Base-by-base conservation (phyloP, 2,329 filamentous ascomycete genomes). In the Fonsecaea pedrosoi region DNA sequence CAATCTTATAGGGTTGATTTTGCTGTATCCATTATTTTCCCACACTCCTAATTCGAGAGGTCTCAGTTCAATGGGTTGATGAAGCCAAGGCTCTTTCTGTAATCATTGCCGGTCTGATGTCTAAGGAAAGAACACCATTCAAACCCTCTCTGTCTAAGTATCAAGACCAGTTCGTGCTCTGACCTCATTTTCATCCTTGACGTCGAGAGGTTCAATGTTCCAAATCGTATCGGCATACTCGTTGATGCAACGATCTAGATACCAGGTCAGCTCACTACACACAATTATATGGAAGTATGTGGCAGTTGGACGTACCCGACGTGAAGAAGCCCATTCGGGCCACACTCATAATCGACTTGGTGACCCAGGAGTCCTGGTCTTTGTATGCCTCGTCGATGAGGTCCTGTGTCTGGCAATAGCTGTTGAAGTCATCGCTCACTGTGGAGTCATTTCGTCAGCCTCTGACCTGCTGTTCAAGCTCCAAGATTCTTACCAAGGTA, bases 211-310 rank as follows among this genome's bases (percentile, higher is more conserved):
- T 83, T 98, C 94, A 45, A 97, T 84, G 76, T 98, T 98, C 95
- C 95, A 99, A 78, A 99, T 97, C 70, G 86, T 89, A 78, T 99
- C 94, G 0, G 95, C 95, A 81, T 99, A 99, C 84, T 97, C 94
- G 75, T 94, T 92, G 78, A 98, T 97, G 81, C 94, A 97, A 45
- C 94, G 87, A 78, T 98, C 94, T 70, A 48, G 35, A 38, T 10
- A 4, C 4, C 13, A 40, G n/a, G 59, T 70, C 34, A 70, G 67
- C 45, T 3, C 15, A 25, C 5, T 30, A 3, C 7, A n/a, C 2
- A 38, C n/a, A 21, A 55, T 35, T 4, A 2, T 4, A 18, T 42
- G 40, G 40, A 3, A 18, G 6, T 45, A 5, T 18, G 12, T 10
- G 10, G 2, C 25, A 38, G 18, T 10, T 25, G 4, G 21, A 61